Conservation (phyloP, 805 yeast species). For the Teunomyces panamensis region DNA sequence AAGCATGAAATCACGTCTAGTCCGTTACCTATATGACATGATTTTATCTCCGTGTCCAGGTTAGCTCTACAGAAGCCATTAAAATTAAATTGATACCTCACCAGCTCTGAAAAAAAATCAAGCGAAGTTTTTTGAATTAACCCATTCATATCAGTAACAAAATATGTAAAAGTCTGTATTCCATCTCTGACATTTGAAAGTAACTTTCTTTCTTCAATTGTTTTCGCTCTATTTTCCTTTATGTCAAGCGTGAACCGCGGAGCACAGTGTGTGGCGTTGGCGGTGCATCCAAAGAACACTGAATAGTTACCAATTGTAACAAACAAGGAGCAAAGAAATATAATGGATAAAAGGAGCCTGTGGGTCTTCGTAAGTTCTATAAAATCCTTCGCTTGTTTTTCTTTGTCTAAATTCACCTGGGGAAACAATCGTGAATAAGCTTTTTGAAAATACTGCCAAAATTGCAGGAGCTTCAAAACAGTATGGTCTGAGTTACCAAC, state of each 20-base stretch:
- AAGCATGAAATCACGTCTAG: conserved; percentile 47
- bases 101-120: conserved; percentile 32
- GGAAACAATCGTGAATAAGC: not conserved
- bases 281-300: not conserved
- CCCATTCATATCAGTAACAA: conserved; percentile 1
- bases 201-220: not conserved
- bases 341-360: not conserved
- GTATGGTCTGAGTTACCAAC: not conserved
- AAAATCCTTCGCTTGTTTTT: not conserved
- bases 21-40: conserved; percentile 39
- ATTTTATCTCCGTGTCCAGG: conserved; percentile 11
- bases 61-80: conserved; percentile 49
- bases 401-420: not conserved
- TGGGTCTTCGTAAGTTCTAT: not conserved
- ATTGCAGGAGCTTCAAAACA: not conserved
- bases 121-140: not conserved
- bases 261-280: not conserved
- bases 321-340: not conserved
- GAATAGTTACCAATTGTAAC: not conserved
- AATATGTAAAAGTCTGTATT: not conserved
- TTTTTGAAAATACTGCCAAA: no score
- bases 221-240: not conserved
- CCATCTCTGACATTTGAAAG: not conserved
- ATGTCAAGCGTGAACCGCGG: not conserved
- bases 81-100: conserved; percentile 42